Conservation (phyloP, 106 monocot species). For the Platanthera zijinensis region DNA sequence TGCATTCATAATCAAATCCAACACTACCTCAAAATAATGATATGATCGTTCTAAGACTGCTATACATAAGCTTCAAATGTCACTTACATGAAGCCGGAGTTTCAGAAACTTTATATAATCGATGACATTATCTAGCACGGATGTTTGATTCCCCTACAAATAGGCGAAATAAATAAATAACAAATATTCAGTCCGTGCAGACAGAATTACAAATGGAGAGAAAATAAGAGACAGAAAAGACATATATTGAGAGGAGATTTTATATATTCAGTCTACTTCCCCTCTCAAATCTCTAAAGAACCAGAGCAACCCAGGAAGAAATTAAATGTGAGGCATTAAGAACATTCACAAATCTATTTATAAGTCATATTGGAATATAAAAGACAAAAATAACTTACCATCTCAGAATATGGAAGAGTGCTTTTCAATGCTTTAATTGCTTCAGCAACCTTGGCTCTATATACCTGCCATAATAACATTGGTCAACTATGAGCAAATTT, state of each 20-base stretch:
- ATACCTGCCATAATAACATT: constrained; percentile 14
- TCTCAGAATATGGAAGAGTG: constrained; percentile 21
- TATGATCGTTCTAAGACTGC: not conserved
- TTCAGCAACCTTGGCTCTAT: constrained; percentile 32
- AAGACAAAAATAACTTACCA: constrained; percentile 9
- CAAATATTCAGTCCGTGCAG: not conserved
- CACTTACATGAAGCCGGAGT: constrained; percentile 31
- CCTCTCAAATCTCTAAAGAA: not conserved
- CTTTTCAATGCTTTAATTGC: constrained; percentile 39
- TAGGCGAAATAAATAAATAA: not conserved
- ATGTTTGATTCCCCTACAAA: constrained; percentile 16
- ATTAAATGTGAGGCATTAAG: not conserved
- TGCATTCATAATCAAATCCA: not conserved
- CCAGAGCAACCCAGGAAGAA: not conserved
- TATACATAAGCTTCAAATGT: not conserved
- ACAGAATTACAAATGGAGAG: not conserved
- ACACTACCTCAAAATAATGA: not conserved
- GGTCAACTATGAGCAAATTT: not conserved
- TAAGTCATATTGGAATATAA: not conserved
- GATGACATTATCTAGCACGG: constrained; percentile 35
- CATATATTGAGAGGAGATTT: not conserved
- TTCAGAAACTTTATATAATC: constrained; percentile 57
- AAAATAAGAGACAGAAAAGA: not conserved
- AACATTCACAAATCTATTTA: not conserved
- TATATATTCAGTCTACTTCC: not conserved